These are phyloP conservation scores for Abelmoschus esculentus DNA, from an alignment of 345 rosid species.

Conservation along the genomic window DNA sequence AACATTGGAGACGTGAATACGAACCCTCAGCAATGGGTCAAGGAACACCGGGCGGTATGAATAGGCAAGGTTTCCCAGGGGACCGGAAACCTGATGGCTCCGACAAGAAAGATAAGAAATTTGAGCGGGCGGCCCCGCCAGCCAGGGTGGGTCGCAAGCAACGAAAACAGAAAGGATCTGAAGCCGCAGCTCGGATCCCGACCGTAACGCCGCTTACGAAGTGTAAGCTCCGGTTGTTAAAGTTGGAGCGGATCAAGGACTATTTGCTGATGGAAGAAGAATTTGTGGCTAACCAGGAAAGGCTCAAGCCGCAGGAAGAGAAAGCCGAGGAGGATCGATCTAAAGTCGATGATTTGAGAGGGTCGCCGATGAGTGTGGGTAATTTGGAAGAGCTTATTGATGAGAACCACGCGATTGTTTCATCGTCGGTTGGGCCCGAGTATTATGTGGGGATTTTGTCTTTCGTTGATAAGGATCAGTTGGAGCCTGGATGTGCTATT, in stretches of 20 bases:
- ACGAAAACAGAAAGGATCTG: constrained; percentile 82
- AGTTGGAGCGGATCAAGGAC: constrained; percentile 84
- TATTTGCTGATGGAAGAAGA: constrained; percentile 92
- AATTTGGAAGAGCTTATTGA: constrained; percentile 91
- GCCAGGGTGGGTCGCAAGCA: constrained; percentile 85
- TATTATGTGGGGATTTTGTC: constrained; percentile 86
- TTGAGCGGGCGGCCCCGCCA: constrained; percentile 89
- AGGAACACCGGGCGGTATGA: constrained; percentile 80
- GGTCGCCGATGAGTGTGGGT: constrained; percentile 95
- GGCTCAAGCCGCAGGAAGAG: constrained; percentile 92
- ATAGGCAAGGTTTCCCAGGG: constrained; percentile 51
- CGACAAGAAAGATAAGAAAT: constrained; percentile 89
- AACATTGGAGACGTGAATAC: background rate
- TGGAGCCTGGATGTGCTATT: constrained; percentile 96
- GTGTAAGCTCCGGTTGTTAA: constrained; percentile 76
- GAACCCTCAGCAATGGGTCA: constrained; percentile 52
- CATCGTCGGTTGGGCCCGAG: constrained; percentile 92
- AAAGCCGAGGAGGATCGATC: constrained; percentile 94
- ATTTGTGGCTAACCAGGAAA: constrained; percentile 86
- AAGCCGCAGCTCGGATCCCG: constrained; percentile 86
- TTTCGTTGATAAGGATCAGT: constrained; percentile 95
- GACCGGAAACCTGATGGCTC: constrained; percentile 68
- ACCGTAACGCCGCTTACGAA: constrained; percentile 79
- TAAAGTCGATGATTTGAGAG: constrained; percentile 85
- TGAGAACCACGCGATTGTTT: constrained; percentile 94